phyloP scores from a whole-genome alignment of 2,329 filamentous ascomycete species.

The Ophiocordyceps unilateralis region DNA sequence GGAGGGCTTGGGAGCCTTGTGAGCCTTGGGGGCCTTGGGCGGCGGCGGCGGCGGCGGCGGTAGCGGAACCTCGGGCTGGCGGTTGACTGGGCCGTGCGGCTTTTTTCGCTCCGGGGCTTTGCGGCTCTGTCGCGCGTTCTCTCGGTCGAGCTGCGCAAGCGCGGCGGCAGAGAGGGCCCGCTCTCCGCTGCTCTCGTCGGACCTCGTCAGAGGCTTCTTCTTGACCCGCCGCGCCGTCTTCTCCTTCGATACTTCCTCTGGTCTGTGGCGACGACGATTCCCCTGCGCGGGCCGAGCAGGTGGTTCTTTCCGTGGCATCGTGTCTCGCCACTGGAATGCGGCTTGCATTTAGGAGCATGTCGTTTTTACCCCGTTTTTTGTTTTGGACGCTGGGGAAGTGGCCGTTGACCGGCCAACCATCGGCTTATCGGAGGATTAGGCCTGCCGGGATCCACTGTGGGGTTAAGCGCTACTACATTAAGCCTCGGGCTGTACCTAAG shows the following conservation, averaged over 20 bases:
- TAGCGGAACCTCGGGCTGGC: constrained; percentile 3
- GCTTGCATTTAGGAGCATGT: background rate
- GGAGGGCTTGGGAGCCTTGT: constrained; percentile 14
- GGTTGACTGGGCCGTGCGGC: constrained; percentile 1
- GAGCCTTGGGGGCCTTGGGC: constrained; percentile 11
- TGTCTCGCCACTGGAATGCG: constrained; percentile 11
- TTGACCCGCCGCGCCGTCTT: constrained; percentile 17
- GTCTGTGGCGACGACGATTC: constrained; percentile 10
- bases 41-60: constrained; percentile 1
- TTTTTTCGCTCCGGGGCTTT: constrained; percentile 19
- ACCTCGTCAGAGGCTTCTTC: constrained; percentile 15
- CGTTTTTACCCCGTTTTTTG: background rate
- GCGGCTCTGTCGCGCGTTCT: constrained; percentile 34
- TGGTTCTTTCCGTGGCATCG: constrained; percentile 18
- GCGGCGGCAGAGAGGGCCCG: constrained; percentile 31
- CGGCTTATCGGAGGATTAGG: background rate
- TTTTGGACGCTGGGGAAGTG: background rate
- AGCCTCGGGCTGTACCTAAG: background rate
- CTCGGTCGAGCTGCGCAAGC: constrained; percentile 46
- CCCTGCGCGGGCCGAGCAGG: constrained; percentile 15
- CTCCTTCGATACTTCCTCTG: constrained; percentile 10
- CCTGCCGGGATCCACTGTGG: background rate
- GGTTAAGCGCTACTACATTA: background rate
- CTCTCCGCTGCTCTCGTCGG: constrained; percentile 15
- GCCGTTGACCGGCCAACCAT: background rate